These are phyloP conservation scores for Hyaloperonospora brassicae DNA, from an alignment of 352 stramenopile species.

Conservation along the genomic window DNA sequence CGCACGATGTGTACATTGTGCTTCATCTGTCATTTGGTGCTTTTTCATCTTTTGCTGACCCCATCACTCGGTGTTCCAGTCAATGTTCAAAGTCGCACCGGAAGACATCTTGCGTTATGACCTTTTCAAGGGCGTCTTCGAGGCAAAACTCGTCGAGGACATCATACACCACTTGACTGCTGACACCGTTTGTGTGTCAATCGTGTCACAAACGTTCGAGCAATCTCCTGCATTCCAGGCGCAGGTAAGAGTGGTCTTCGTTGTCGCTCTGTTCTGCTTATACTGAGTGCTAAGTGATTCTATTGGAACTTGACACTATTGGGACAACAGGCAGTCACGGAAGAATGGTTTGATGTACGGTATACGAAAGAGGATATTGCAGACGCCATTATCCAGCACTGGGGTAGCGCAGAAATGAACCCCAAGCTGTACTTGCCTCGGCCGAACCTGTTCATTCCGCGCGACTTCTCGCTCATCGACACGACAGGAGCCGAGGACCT, in stretches of 20 bases:
- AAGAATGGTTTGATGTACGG: conserved; percentile 59
- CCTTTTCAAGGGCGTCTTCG: conserved; percentile 46
- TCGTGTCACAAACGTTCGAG: conserved; percentile 40
- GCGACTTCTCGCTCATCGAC: conserved; percentile 53
- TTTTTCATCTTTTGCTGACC: conserved; percentile 6
- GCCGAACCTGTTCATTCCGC: conserved; percentile 65
- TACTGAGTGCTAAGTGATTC: conserved; percentile 2
- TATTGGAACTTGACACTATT: conserved; percentile 2
- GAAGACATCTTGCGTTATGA: conserved; percentile 59
- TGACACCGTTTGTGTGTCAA: conserved; percentile 41
- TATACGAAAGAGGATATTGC: conserved; percentile 45
- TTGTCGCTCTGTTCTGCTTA: background rate
- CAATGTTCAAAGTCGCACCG: conserved; percentile 46
- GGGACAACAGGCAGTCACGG: conserved; percentile 24
- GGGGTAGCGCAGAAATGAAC: conserved; percentile 34
- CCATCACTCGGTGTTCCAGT: conserved; percentile 17
- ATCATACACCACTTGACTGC: conserved; percentile 40
- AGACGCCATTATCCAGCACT: conserved; percentile 24
- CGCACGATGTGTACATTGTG: conserved; percentile 1
- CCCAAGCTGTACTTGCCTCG: conserved; percentile 42
- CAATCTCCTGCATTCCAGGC: conserved; percentile 32
- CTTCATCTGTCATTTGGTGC: background rate
- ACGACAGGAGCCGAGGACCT: conserved; percentile 21
- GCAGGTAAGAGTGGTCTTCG: conserved; percentile 15
- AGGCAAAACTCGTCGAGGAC: conserved; percentile 32